Evolutionary conservation across 768 basidiomycete genomes (phyloP).

Genomic region (Lactifluus subvellereus): DNA sequence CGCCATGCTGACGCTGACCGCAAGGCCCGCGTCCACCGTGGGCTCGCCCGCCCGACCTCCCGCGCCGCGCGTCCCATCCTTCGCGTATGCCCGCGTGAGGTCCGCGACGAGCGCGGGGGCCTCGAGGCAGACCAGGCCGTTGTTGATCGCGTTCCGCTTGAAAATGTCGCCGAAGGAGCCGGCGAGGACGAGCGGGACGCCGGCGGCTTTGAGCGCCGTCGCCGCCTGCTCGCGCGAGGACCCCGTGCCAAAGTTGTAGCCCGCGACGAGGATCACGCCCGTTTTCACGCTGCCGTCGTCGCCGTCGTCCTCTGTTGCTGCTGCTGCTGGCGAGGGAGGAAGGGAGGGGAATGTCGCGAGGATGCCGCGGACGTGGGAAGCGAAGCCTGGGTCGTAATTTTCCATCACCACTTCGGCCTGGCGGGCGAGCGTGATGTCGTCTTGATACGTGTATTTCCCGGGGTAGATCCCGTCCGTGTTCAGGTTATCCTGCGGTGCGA

Average conservation of each 20-base stretch:
- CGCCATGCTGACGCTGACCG: constrained; percentile 59
- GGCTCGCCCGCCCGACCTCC: constrained; percentile 80
- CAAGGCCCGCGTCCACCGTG: constrained; percentile 71
- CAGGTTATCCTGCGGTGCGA: constrained; percentile 93
- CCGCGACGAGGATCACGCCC: constrained; percentile 81
- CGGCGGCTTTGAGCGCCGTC: constrained; percentile 91
- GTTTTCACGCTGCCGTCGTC: constrained; percentile 31
- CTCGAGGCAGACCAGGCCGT: constrained; percentile 93
- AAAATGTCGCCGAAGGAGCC: constrained; percentile 99
- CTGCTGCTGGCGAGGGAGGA: constrained; percentile 7
- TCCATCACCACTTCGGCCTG: constrained; percentile 99
- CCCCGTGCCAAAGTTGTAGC: constrained; percentile 98
- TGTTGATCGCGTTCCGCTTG: constrained; percentile 99
- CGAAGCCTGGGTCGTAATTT: constrained; percentile 93
- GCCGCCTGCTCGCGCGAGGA: constrained; percentile 98
- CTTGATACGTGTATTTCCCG: constrained; percentile 98
- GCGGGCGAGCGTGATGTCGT: constrained; percentile 91
- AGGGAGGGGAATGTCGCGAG: constrained; percentile 30
- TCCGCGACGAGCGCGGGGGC: constrained; percentile 84
- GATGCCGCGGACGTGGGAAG: constrained; percentile 51
- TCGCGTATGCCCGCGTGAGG: constrained; percentile 68
- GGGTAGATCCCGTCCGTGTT: constrained; percentile 99
- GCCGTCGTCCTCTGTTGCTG: too few relatives aligned
- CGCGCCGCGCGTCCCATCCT: constrained; percentile 65
- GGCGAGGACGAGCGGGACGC: constrained; percentile 89